Evolutionary conservation across 2,329 filamentous ascomycete species (phyloP), one percentile per base, ranked within the genome.

Genomic region (Aspergillus arachidicola): DNA sequence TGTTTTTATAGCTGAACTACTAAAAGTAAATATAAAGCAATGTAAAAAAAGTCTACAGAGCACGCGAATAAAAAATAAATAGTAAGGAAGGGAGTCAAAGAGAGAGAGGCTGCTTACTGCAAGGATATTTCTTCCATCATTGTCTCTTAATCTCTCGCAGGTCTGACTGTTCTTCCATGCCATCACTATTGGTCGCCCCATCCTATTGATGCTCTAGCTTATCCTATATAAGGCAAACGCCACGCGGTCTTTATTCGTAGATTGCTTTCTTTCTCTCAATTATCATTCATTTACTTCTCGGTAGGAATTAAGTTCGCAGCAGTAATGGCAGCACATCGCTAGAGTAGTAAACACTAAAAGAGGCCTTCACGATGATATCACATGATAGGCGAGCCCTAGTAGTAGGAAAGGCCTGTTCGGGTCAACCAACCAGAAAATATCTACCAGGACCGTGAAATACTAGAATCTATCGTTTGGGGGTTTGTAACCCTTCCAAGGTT

Each of bases 1-100:
- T 46, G n/a, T 14, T 46, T 4, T 23, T 23, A 10, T 23, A 2
- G 0, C 6, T 0, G 4, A 6, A 0, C 9, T 2, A 0, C 0
- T 10, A 19, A 4, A n/a, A 1, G 1, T 10, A 41, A 9, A 19
- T 10, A 41, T 41, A n/a, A 41, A 38, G 1, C 12, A 41, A n/a
- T n/a, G 0, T 4, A 19, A 1, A 6, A 28, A 28, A 28, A 7
- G 26, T 28, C 34, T 36, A 6, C 38, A 41, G 2, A 19, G 6
- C 16, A 10, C 7, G 2, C 6, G 3, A 41, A 9, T 19, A 3
- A n/a, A 41, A 6, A n/a, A 16, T 41, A 9, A 9, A n/a, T 41
- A 7, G 12, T 19, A 41, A 41, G 38, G 6, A 41, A 6, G 10
- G 30, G 2, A 0, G 16, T n/a, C 38, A n/a, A 41, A n/a, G 16